Evolutionary conservation across 2,329 filamentous ascomycete species (phyloP).

Genomic region (Macrophomina pseudophaseolina): DNA sequence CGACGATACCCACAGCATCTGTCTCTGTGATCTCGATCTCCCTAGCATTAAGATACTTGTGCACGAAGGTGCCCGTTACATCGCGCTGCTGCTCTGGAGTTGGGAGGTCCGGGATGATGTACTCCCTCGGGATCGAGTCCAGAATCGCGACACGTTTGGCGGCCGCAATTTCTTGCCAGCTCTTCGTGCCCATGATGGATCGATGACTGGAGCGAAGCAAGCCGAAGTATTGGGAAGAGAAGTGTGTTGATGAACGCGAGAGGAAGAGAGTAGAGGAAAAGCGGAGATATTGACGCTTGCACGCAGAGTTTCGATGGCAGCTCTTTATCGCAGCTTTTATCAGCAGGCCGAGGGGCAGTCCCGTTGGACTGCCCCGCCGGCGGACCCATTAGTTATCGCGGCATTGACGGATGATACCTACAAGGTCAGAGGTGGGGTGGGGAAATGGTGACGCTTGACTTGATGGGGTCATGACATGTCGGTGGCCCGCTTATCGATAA

Average conservation of each 20-base stretch:
- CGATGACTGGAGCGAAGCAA: background rate
- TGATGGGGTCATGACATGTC: conserved; percentile 1
- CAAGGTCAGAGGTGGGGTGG: conserved; percentile 6
- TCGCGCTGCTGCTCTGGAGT: conserved; percentile 26
- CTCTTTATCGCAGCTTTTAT: too few relatives aligned
- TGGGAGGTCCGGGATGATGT: conserved; percentile 19
- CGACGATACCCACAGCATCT: conserved; percentile 61
- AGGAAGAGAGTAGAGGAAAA: background rate
- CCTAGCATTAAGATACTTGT: conserved; percentile 57
- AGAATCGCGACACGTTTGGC: conserved; percentile 24
- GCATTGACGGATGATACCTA: background rate
- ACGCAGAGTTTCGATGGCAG: too few relatives aligned
- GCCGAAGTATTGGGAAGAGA: background rate
- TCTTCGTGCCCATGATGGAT: background rate
- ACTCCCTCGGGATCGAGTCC: conserved; percentile 17
- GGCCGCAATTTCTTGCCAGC: conserved; percentile 20
- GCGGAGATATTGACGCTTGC: background rate
- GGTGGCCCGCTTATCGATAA: conserved; percentile 3
- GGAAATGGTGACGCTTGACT: conserved; percentile 8
- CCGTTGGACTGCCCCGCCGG: background rate
- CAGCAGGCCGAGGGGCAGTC: background rate
- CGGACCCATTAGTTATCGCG: background rate
- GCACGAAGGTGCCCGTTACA: conserved; percentile 61
- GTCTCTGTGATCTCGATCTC: conserved; percentile 68
- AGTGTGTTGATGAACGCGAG: background rate